Percentiles rank a stretch among this genome's conserved stretches.
Evolutionary conservation across 345 rosid species (phyloP).

Genomic region (Gossypium australe): DNA sequence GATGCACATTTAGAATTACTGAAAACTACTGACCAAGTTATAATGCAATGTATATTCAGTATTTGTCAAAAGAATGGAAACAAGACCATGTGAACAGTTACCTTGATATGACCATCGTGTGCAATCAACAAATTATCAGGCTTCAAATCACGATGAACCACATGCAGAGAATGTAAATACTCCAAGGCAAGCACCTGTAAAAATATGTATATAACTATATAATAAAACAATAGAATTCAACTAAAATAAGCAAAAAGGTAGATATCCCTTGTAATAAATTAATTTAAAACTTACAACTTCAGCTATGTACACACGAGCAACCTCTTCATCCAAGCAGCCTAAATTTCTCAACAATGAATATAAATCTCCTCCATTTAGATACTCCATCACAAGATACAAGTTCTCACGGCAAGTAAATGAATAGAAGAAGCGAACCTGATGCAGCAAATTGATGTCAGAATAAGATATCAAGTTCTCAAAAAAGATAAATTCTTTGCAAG

Average conservation of each 20-base stretch:
- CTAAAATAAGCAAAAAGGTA: neutral
- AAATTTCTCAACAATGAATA: slow-evolving; percentile 93
- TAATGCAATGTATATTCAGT: neutral
- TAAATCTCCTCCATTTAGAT: slow-evolving; percentile 95
- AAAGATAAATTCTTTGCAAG: slow-evolving; percentile 26
- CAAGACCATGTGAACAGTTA: slow-evolving; percentile 20
- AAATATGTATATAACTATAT: neutral
- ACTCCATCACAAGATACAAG: slow-evolving; percentile 99
- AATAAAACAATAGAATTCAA: slow-evolving; percentile 2
- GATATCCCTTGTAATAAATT: neutral
- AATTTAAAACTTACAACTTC: slow-evolving; percentile 78
- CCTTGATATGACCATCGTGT: slow-evolving; percentile 99
- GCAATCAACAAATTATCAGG: slow-evolving; percentile 98
- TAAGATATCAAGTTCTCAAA: slow-evolving; percentile 15
- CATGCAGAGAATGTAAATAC: slow-evolving; percentile 83
- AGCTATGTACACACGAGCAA: slow-evolving; percentile 96
- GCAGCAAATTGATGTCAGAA: slow-evolving; percentile 29
- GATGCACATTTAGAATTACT: neutral
- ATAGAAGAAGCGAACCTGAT: slow-evolving; percentile 98
- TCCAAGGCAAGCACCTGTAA: slow-evolving; percentile 94
- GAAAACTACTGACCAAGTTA: neutral
- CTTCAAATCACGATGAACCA: slow-evolving; percentile 99
- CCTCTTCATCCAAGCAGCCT: slow-evolving; percentile 97
- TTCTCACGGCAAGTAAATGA: slow-evolving; percentile 98
- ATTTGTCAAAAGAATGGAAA: neutral